Evolutionary conservation across 805 yeast genomes (phyloP).

Genomic region (Candida sphagnicola): DNA sequence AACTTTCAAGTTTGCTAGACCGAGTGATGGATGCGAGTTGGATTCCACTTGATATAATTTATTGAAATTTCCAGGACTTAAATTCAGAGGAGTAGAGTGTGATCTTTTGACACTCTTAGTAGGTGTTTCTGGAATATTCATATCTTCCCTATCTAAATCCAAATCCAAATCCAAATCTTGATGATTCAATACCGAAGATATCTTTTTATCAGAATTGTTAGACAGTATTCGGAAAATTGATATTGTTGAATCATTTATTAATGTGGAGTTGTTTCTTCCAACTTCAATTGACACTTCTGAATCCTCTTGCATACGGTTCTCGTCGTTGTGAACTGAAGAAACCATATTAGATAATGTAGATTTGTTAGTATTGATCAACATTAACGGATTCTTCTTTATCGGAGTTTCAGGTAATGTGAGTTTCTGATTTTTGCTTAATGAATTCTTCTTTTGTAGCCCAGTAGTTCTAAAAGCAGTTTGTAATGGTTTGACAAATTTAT

Average conservation of each 20-base stretch:
- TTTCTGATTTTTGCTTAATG: constrained; percentile 9
- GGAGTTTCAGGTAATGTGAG: constrained; percentile 40
- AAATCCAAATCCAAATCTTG: constrained; percentile 6
- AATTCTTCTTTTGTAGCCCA: constrained; percentile 59
- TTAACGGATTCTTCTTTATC: constrained; percentile 38
- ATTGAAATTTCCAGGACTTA: constrained; percentile 17
- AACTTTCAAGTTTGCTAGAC: not conserved
- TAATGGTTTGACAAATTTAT: constrained; percentile 73
- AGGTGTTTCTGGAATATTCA: constrained; percentile 33
- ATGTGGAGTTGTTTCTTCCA: constrained; percentile 30
- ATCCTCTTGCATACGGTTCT: constrained; percentile 7
- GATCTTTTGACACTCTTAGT: constrained; percentile 31
- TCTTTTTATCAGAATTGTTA: constrained; percentile 9
- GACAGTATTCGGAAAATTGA: constrained; percentile 29
- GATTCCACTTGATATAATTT: not conserved
- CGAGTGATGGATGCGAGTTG: constrained; percentile 1
- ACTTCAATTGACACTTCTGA: constrained; percentile 37
- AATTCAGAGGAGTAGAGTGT: constrained; percentile 24
- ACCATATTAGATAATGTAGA: constrained; percentile 16
- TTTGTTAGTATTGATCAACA: constrained; percentile 24
- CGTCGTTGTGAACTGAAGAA: constrained; percentile 17
- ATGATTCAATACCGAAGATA: constrained; percentile 1
- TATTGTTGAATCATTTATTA: constrained; percentile 24
- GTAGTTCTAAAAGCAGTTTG: constrained; percentile 79
- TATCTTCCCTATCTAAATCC: constrained; percentile 12